Conservation (phyloP, 768 basidiomycete species). For the Leccinum subtestaceum region DNA sequence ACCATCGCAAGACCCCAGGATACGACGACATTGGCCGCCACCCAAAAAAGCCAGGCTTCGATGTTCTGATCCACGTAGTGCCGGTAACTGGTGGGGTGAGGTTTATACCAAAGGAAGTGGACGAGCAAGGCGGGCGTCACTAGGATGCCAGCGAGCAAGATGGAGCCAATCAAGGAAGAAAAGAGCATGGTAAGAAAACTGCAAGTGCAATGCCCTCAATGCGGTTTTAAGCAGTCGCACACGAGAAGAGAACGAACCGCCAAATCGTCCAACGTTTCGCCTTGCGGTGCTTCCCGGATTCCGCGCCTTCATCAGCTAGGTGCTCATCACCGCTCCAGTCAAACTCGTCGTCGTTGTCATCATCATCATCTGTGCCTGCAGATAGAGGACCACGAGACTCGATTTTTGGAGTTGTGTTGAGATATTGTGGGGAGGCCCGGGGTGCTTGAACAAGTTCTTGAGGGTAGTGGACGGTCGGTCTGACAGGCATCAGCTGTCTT, state of each 20-base stretch:
- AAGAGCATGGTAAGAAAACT: slow-evolving; percentile 63
- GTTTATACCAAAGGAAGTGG: slow-evolving; percentile 70
- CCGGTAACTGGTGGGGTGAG: slow-evolving; percentile 52
- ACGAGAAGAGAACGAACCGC: slow-evolving; percentile 40
- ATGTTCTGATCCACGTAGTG: slow-evolving; percentile 62
- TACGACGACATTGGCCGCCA: slow-evolving; percentile 70
- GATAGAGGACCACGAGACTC: slow-evolving; percentile 42
- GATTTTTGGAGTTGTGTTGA: slow-evolving; percentile 32
- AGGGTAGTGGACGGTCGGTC: slow-evolving; percentile 53
- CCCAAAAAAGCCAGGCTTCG: slow-evolving; percentile 81
- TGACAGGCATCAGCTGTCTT: slow-evolving; percentile 13
- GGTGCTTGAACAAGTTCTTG: slow-evolving; percentile 36
- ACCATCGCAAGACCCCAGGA: slow-evolving; percentile 78
- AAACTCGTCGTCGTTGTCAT: slow-evolving; percentile 55
- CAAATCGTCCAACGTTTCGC: slow-evolving; percentile 48
- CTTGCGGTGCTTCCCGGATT: slow-evolving; percentile 52
- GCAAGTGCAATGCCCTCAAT: not conserved
- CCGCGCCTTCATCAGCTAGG: slow-evolving; percentile 65
- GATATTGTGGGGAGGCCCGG: slow-evolving; percentile 12
- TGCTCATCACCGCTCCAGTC: slow-evolving; percentile 83
- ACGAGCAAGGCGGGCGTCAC: slow-evolving; percentile 60
- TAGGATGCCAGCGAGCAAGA: slow-evolving; percentile 59
- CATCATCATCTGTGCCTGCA: slow-evolving; percentile 55
- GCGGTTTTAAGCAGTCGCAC: not conserved
- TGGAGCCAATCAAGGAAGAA: slow-evolving; percentile 72